phyloP scores from a whole-genome alignment of 1,284 basidiomycete genomes.

The Rhodotorula sp. region DNA sequence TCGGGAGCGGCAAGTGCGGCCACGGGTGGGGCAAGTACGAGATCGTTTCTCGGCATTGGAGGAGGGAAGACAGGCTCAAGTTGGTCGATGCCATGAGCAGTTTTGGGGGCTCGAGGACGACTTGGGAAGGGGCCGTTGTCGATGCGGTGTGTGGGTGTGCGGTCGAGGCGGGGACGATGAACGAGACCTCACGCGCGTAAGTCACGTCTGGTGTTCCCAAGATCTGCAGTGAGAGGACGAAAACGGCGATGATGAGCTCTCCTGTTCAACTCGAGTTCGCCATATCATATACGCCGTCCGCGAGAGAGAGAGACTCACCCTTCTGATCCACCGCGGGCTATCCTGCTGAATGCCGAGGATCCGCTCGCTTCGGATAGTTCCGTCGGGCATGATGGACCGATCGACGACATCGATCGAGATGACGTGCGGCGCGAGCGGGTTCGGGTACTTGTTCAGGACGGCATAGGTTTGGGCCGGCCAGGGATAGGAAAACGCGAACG shows the following conservation, averaged over 20 bases:
- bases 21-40: slow-evolving; percentile 38
- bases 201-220: slow-evolving; percentile 38
- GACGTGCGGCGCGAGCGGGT: slow-evolving; percentile 91
- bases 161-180: slow-evolving; percentile 37
- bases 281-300: too few species aligned
- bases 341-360: slow-evolving; percentile 39
- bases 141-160: slow-evolving; percentile 8
- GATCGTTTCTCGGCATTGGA: slow-evolving; percentile 41
- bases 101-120: slow-evolving; percentile 39
- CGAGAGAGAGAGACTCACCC: slow-evolving; percentile 21
- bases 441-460: slow-evolving; percentile 94
- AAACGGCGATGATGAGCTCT: too few species aligned
- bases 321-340: slow-evolving; percentile 35
- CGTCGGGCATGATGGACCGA: slow-evolving; percentile 31
- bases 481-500: slow-evolving; percentile 30
- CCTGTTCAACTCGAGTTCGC: too few species aligned
- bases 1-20: slow-evolving; percentile 33
- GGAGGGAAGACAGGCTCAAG: slow-evolving; percentile 34
- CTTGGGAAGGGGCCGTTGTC: neutral
- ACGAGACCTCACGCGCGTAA: slow-evolving; percentile 39
- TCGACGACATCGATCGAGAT: slow-evolving; percentile 50
- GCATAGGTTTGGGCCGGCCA: slow-evolving; percentile 89
- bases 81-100: slow-evolving; percentile 42
- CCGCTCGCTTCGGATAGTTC: slow-evolving; percentile 39
- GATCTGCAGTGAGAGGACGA: slow-evolving; percentile 13